Conservation (phyloP, 2,329 filamentous ascomycete genomes). For the Ophiostoma montium region DNA sequence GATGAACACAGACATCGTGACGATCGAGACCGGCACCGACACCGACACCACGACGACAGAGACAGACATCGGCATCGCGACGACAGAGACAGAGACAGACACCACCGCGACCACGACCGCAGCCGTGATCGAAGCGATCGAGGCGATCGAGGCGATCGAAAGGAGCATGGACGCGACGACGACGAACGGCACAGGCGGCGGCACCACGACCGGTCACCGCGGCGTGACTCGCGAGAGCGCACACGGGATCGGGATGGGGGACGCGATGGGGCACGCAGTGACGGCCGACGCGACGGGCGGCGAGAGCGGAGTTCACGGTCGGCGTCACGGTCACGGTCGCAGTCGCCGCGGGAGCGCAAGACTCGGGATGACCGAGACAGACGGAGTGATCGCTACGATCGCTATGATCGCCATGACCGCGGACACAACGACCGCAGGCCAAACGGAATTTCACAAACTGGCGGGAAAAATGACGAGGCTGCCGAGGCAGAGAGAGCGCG, state of each 20-base stretch:
- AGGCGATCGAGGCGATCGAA: background rate
- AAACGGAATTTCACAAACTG: background rate
- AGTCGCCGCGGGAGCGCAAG: constrained; percentile 16
- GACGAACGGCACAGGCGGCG: background rate
- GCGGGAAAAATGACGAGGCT: background rate
- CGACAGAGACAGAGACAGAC: constrained; percentile 18
- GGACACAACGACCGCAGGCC: background rate
- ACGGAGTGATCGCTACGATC: background rate
- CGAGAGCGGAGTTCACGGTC: background rate
- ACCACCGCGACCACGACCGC: constrained; percentile 3
- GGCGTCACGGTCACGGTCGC: constrained; percentile 10
- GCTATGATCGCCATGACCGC: background rate
- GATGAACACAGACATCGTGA: constrained; percentile 23
- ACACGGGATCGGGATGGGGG: too few species aligned
- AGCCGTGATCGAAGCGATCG: constrained; percentile 1
- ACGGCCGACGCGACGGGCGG: constrained; percentile 22
- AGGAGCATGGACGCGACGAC: background rate
- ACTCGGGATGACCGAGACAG: background rate
- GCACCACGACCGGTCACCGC: background rate
- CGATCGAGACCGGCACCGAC: too few species aligned
- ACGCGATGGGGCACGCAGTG: background rate
- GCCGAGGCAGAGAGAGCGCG: constrained; percentile 38
- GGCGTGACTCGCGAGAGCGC: background rate
- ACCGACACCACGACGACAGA: constrained; percentile 31
- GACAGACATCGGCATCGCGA: constrained; percentile 21